Conservation (phyloP, 2,329 filamentous ascomycete genomes). For the Pseudopithomyces maydicus region DNA sequence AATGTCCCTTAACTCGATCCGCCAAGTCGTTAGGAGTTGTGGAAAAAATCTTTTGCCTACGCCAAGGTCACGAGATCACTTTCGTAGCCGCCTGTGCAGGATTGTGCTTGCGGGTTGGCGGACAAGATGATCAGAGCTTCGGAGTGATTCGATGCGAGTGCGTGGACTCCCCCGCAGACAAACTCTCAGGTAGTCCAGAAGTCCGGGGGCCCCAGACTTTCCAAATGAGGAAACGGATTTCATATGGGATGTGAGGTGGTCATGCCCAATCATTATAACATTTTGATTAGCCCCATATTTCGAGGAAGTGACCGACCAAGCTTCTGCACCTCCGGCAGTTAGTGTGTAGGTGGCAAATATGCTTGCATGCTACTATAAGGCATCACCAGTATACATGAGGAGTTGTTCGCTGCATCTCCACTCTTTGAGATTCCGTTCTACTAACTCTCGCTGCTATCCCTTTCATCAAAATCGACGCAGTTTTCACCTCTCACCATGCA, state of each 20-base stretch:
- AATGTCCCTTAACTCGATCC: slow-evolving; percentile 4
- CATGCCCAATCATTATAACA: slow-evolving; percentile 31
- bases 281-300: slow-evolving; percentile 38
- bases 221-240: slow-evolving; percentile 19
- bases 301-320: slow-evolving; percentile 26
- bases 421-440: slow-evolving; percentile 7
- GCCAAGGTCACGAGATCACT: slow-evolving; percentile 7
- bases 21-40: slow-evolving; percentile 8
- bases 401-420: slow-evolving; percentile 11
- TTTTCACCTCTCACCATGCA: slow-evolving; percentile 29
- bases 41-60: not conserved
- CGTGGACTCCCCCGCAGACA: slow-evolving; percentile 16
- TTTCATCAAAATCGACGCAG: slow-evolving; percentile 11
- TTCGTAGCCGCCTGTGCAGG: slow-evolving; percentile 3
- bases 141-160: slow-evolving; percentile 15
- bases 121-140: slow-evolving; percentile 6
- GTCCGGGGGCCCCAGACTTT: slow-evolving; percentile 14
- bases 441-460: slow-evolving; percentile 11
- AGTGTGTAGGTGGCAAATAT: slow-evolving; percentile 19
- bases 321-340: slow-evolving; percentile 34
- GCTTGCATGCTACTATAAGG: slow-evolving; percentile 31
- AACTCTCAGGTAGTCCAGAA: slow-evolving; percentile 18
- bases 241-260: slow-evolving; percentile 24
- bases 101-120: slow-evolving; percentile 8
- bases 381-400: slow-evolving; percentile 21